Evolutionary conservation across 2,329 filamentous ascomycete genomes (phyloP), one percentile per base, ranked within the genome.

Genomic region (Hypocreales sp.): DNA sequence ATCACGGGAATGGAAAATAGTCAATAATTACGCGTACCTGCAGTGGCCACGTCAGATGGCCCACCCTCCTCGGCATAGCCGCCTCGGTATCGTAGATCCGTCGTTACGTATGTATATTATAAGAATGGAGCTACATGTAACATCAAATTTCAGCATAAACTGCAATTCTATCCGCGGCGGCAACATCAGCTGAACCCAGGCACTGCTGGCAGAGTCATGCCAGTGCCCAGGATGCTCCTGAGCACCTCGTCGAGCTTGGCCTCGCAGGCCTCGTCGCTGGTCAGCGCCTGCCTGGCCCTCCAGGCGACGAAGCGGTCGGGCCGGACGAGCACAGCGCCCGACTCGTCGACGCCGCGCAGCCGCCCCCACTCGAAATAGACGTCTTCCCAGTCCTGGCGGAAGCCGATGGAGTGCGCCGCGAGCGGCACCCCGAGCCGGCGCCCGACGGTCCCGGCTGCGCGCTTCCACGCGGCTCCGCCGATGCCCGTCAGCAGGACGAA

Each of bases 301-400:
- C 68, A 73, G 3, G 59, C 63, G 3, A 74, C 60, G 34, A 70
- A 69, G 10, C 62, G 47, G 48, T 77, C 72, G 1, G 71, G 71
- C 8, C 71, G 47, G 4, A 67, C 58, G 15, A 76, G 51, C 11
- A 76, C 56, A 37, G 58, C 64, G 2, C 72, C 70, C 31, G 63
- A 58, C 34, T 74, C 71, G 13, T 60, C 57, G 2, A 76, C 56
- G 24, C 63, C 66, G 11, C 67, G 53, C 29, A 54, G 46, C 25
- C 49, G 46, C 8, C 52, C 57, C 72, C 72, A 78, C 30, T 72
- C 67, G 33, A 60, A 61, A 42, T 75, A 76, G 0, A 69, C 55
- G 40, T 77, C 72, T 40, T 73, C 62, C 35, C 58, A 76, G 31
- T 76, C 67, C 34, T 67, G 61, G 10, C 56, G 49, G 47, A 58